Percentiles rank a stretch among this genome's conserved stretches.
Conservation (phyloP, 108 stramenopile species). For the Halocafeteria seosinensis region DNA sequence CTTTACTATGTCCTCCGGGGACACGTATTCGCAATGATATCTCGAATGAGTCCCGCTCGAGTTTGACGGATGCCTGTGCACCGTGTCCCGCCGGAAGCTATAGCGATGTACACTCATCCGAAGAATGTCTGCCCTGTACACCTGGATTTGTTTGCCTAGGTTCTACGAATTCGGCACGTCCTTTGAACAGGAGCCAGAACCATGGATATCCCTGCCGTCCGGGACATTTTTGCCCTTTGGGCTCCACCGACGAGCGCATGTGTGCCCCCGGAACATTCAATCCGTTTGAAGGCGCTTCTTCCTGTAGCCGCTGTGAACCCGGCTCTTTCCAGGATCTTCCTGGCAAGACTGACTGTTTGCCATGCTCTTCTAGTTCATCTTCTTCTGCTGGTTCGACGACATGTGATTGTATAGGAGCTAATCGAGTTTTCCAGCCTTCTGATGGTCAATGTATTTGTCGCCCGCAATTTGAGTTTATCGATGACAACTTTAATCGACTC, state of each 20-base stretch:
- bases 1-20: not conserved
- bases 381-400: not conserved
- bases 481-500: slow-evolving; percentile 15
- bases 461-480: slow-evolving; percentile 40
- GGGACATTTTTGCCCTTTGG: slow-evolving; percentile 26
- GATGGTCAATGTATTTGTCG: slow-evolving; percentile 42
- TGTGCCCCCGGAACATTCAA: slow-evolving; percentile 26
- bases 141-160: not conserved
- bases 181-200: not conserved
- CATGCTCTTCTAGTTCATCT: not conserved
- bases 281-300: slow-evolving; percentile 1
- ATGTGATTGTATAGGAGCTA: slow-evolving; percentile 35
- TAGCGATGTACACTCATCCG: no score
- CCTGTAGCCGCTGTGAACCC: slow-evolving; percentile 10
- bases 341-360: slow-evolving; percentile 13
- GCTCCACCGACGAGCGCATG: slow-evolving; percentile 7
- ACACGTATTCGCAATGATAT: not conserved
- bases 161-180: not conserved
- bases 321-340: slow-evolving; percentile 17
- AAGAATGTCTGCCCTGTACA: not conserved
- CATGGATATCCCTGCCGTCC: not conserved
- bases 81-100: not conserved
- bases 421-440: slow-evolving; percentile 36
- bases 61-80: not conserved
- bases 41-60: not conserved